phyloP scores from a whole-genome alignment of 2,329 filamentous ascomycete genomes.

The Epichloe aotearoae region DNA sequence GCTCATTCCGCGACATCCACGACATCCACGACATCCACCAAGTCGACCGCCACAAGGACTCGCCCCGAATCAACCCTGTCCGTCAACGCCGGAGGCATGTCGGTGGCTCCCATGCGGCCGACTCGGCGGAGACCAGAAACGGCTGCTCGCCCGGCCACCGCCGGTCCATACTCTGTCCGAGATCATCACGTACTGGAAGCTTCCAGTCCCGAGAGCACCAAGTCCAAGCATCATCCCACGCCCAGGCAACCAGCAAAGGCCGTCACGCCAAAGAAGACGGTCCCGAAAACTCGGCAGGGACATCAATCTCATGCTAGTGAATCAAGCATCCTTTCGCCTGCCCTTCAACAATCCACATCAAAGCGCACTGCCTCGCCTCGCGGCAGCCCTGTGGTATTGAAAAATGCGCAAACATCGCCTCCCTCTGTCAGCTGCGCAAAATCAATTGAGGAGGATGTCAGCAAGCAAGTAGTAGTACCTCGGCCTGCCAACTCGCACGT shows the following conservation, averaged over 20 bases:
- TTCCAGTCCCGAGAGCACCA: conserved; percentile 33
- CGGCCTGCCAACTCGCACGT: conserved; percentile 25
- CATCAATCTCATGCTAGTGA: conserved; percentile 38
- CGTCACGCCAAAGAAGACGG: conserved; percentile 39
- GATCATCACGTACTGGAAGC: conserved; percentile 26
- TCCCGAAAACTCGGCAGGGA: conserved; percentile 30
- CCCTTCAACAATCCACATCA: conserved; percentile 14
- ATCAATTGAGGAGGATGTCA: conserved; percentile 40
- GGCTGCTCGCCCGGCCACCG: conserved; percentile 46
- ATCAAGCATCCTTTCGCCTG: conserved; percentile 34
- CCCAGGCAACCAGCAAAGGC: conserved; percentile 31
- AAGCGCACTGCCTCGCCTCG: conserved; percentile 27
- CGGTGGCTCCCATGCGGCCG: conserved; percentile 50
- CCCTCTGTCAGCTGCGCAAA: conserved; percentile 29
- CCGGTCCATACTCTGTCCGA: conserved; percentile 51
- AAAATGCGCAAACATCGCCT: conserved; percentile 18
- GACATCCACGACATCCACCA: conserved; percentile 7
- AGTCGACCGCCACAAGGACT: conserved; percentile 24
- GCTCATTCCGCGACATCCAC: conserved; percentile 8
- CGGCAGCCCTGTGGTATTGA: conserved; percentile 27
- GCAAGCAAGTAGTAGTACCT: conserved; percentile 38
- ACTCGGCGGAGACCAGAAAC: conserved; percentile 44
- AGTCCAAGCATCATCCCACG: conserved; percentile 29
- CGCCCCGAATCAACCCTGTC: conserved; percentile 31
- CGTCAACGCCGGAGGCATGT: conserved; percentile 43